phyloP scores from a whole-genome alignment of 2,329 filamentous ascomycete species.

The Amphichorda felina region DNA sequence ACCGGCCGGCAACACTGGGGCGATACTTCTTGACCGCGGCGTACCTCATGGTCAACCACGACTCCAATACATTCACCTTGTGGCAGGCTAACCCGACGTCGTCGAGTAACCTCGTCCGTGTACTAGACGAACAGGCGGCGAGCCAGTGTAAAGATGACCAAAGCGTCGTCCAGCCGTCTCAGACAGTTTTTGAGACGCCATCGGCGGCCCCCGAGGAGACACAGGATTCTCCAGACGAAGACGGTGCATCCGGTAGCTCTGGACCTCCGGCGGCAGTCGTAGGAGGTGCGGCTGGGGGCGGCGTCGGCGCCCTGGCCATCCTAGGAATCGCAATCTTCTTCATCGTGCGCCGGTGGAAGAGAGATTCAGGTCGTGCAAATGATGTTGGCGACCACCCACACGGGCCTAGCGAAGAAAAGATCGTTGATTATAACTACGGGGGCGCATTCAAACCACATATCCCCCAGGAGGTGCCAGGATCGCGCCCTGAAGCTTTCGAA shows the following conservation, averaged over 20 bases:
- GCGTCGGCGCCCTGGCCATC: neutral
- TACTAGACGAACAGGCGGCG: neutral
- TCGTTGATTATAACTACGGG: neutral
- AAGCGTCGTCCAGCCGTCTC: neutral
- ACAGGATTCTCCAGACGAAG: neutral
- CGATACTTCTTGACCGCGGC: conserved; percentile 20
- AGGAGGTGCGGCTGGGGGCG: neutral
- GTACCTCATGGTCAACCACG: conserved; percentile 22
- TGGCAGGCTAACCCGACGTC: conserved; percentile 18
- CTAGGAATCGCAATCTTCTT: neutral
- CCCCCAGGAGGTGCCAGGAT: neutral
- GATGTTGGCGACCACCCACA: neutral
- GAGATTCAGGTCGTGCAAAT: neutral
- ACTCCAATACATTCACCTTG: conserved; percentile 17
- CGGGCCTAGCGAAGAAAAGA: neutral
- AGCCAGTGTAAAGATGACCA: neutral
- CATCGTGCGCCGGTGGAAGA: neutral
- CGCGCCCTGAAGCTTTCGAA: neutral
- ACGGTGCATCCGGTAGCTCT: neutral
- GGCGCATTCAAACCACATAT: neutral
- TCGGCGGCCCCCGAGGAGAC: neutral
- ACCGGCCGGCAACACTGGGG: conserved; percentile 13
- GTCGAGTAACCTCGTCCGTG: conserved; percentile 4
- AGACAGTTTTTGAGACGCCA: neutral
- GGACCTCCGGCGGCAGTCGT: conserved; percentile 1